Evolutionary conservation across 768 basidiomycete species (phyloP), one percentile per base, ranked within the genome.

Genomic region (Tricholoma matsutake): DNA sequence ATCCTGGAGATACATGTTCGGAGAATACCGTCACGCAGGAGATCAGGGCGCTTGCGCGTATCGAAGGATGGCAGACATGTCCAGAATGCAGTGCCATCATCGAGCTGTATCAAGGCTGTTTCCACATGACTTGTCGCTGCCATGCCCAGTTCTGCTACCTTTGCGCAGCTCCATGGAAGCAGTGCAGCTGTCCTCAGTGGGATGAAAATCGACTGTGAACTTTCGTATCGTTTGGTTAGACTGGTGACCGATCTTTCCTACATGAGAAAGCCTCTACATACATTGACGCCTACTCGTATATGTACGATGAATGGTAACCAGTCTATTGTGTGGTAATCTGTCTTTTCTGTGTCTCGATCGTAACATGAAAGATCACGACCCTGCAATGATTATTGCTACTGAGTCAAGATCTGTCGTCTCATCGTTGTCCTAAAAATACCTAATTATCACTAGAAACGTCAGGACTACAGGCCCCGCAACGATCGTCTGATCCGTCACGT

Each of bases 121-220:
- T 81, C 68, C 87, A 89, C 56, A 88, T 89, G 72, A 83, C 79
- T n/a, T 89, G 87, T 63, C 76, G 76, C 18, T 87, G 86, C 65
- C 69, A 74, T 13, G 72, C 78, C 0, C 69, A 88, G 62, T 88
- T 89, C 69, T 89, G 87, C 65, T 88, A 90, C 66, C 59, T 84
- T 9, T 91, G 89, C 65, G 83, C 83, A 0, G 79, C 70, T 29
- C 72, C 58, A 16, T 91, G 89, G 88, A 89, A 84, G 71, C 78
- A 72, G 0, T 89, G 88, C 56, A 9, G 3, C 0, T 89, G 86
- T 63, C 72, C 73, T 0, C 84, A 84, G 52, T 89, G 87, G 86
- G 86, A 89, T 8, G 87, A 88, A 59, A 49, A 66, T 0, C 69
- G 83, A 9, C 0, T 78, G 6, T 39, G 5, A 39, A 4, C 37